Percentiles rank a stretch among this genome's conserved stretches.
phyloP scores from a whole-genome alignment of 2,329 filamentous ascomycete species.

The Elsinoe arachidis region DNA sequence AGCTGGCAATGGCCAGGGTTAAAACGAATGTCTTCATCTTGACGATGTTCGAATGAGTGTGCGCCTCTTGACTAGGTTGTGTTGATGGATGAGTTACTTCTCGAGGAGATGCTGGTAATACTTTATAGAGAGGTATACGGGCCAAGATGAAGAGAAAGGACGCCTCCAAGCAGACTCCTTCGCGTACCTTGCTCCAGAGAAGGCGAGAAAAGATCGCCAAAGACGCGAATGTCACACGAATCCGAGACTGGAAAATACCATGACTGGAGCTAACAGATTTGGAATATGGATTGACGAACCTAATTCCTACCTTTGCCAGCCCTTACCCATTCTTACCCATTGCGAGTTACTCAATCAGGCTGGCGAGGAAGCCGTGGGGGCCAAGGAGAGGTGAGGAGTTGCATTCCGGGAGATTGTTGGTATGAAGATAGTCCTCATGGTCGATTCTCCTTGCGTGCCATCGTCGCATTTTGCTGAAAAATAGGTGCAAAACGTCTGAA shows the following conservation, averaged over 20 bases:
- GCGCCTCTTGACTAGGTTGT: background rate
- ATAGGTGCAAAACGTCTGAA: background rate
- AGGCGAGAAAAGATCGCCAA: background rate
- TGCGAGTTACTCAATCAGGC: background rate
- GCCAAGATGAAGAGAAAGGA: background rate
- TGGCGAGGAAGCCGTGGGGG: background rate
- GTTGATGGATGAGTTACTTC: background rate
- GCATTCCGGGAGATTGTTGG: conserved; percentile 3
- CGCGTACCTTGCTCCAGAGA: background rate
- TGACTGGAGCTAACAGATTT: background rate
- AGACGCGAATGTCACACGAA: conserved; percentile 4
- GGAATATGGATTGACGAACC: conserved; percentile 2
- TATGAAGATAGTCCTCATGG: background rate
- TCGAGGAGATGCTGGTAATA: background rate
- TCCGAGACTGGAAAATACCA: background rate
- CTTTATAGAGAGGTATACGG: conserved; percentile 8
- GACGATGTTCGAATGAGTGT: background rate
- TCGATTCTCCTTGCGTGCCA: background rate
- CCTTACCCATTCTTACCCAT: background rate
- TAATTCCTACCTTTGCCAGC: background rate
- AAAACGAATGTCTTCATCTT: conserved; percentile 16
- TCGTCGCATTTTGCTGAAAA: background rate
- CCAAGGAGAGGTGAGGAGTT: background rate
- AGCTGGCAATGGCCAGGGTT: conserved; percentile 13
- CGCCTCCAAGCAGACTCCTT: background rate